Evolutionary conservation across 2,329 filamentous ascomycete genomes (phyloP).

Genomic region (Penicillium thymicola): DNA sequence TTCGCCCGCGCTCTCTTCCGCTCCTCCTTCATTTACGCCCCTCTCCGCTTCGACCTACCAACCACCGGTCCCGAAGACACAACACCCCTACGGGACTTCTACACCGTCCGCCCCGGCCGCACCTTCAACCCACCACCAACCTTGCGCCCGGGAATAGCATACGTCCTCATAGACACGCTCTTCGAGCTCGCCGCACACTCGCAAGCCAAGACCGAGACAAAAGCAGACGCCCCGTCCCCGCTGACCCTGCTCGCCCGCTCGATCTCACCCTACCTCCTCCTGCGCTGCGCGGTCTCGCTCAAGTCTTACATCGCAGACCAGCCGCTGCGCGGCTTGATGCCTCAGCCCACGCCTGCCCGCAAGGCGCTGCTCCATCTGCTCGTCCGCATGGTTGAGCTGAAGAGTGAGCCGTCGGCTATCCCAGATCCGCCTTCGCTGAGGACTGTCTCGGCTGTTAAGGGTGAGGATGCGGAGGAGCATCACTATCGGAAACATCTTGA

Average conservation of each 20-base stretch:
- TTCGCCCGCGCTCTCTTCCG: constrained; percentile 77
- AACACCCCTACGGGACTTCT: constrained; percentile 59
- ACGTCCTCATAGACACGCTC: constrained; percentile 76
- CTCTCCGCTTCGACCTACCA: constrained; percentile 61
- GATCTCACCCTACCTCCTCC: constrained; percentile 74
- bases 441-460: constrained; percentile 27
- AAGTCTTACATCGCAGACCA: constrained; percentile 87
- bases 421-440: constrained; percentile 43
- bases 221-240: constrained; percentile 1
- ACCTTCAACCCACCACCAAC: constrained; percentile 67
- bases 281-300: constrained; percentile 76
- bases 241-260: constrained; percentile 67
- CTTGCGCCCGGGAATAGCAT: constrained; percentile 68
- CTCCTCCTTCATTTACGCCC: constrained; percentile 74
- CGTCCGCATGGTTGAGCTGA: constrained; percentile 61
- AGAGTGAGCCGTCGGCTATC: constrained; percentile 68
- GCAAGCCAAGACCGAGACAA: constrained; percentile 31
- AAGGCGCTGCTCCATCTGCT: constrained; percentile 75
- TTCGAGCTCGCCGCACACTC: constrained; percentile 62
- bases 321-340: constrained; percentile 82
- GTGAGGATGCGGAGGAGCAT: constrained; percentile 47
- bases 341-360: constrained; percentile 76
- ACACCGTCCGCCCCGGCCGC: constrained; percentile 64
- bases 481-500: constrained; percentile 70
- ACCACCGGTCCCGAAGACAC: constrained; percentile 39